Evolutionary conservation across 2,329 filamentous ascomycete genomes (phyloP), one percentile per base, ranked within the genome.

Genomic region (Harringtonia aguacate): DNA sequence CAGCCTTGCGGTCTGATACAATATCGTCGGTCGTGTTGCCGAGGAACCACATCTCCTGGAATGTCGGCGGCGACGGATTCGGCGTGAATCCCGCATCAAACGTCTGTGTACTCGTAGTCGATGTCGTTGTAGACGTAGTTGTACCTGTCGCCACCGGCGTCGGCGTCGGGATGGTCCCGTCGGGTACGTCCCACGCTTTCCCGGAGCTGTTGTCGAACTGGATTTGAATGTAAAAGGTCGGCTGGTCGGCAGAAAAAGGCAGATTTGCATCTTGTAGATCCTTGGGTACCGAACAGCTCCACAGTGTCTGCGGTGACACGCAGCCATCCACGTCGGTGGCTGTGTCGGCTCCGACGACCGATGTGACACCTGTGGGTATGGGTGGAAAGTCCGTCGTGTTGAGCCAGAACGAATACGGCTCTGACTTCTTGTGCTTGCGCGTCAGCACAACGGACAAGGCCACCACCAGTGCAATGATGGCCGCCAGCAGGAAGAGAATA

Each of bases 361-460:
- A 94, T 48, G 86, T 72, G 17, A 90, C 73, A 0, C 89, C 90
- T 0, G 85, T 90, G 2, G 86, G 86, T 55, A 95, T 86, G 0
- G 88, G 83, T 17, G 89, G 89, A 52, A 86, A 95, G 41, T 81
- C 79, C 1, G 89, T 94, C 48, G 94, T 60, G 57, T 94, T 95
- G 45, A 95, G 70, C 83, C 86, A 95, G 41, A 69, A 67, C 1
- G 67, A 69, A n/a, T 63, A 62, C 9, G 39, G 22, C 28, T 41
- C 40, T 2, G 30, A 13, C 13, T 8, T 54, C 52, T 50, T 51
- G 21, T 55, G 53, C 50, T 64, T 63, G 50, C 61, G 66, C 43
- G 67, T 70, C 36, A 86, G 61, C 1, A 75, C 69, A 13, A 79
- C 70, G 0, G 72, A 73, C 12, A 87, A 64, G 2, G 76, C 66